phyloP scores from a whole-genome alignment of 306 rosid species.

The Sechiopsis laciniata region DNA sequence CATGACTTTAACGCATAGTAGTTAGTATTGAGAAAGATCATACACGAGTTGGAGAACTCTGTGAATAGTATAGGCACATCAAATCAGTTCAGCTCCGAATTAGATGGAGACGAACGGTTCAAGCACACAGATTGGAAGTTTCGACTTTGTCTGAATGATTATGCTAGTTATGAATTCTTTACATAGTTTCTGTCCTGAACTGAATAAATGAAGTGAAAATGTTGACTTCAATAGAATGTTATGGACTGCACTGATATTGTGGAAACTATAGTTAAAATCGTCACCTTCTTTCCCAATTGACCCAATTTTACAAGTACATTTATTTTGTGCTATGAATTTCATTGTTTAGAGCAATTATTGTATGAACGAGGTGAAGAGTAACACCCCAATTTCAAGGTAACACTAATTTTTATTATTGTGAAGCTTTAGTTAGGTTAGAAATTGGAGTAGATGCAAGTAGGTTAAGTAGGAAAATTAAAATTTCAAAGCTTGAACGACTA shows the following conservation, averaged over 20 bases:
- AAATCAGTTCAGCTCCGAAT: not conserved
- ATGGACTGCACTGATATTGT: not conserved
- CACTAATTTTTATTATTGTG: no score
- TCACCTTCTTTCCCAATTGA: not conserved
- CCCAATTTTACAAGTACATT: not conserved
- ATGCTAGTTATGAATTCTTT: not conserved
- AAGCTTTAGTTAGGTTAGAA: no score
- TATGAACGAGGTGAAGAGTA: no score
- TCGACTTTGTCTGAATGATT: not conserved
- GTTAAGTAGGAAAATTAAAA: no score
- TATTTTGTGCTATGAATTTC: not conserved
- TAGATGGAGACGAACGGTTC: not conserved
- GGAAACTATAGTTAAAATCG: not conserved
- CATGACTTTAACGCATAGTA: not conserved
- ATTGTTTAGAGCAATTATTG: not conserved
- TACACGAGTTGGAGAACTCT: constrained; percentile 13
- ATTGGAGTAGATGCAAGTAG: no score
- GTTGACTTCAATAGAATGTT: not conserved
- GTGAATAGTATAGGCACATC: constrained; percentile 14
- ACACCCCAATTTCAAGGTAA: no score
- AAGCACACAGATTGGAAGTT: not conserved
- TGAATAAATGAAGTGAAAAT: not conserved
- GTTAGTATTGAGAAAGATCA: constrained; percentile 6
- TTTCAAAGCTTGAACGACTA: no score
- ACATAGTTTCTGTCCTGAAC: not conserved